phyloP scores from a whole-genome alignment of 1,284 basidiomycete genomes.

The Xerocomus cyaneibrunnescens region DNA sequence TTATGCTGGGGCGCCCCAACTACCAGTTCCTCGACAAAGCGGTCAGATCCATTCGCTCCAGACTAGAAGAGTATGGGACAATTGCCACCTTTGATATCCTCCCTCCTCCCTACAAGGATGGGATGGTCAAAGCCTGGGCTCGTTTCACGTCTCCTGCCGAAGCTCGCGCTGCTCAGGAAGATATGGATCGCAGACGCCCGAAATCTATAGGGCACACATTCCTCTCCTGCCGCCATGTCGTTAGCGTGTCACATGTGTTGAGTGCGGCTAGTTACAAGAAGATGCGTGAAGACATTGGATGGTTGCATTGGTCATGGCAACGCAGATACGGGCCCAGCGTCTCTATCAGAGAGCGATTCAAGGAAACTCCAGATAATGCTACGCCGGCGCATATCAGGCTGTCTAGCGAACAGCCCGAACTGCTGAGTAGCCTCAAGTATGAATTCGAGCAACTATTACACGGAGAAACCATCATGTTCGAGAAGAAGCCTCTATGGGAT shows the following conservation, averaged over 20 bases:
- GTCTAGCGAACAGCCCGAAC: slow-evolving; percentile 44
- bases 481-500: slow-evolving; percentile 60
- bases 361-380: slow-evolving; percentile 21
- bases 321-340: slow-evolving; percentile 28
- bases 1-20: slow-evolving; percentile 52
- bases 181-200: slow-evolving; percentile 46
- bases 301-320: slow-evolving; percentile 33
- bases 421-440: slow-evolving; percentile 52
- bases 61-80: slow-evolving; percentile 42
- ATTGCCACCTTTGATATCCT: slow-evolving; percentile 45
- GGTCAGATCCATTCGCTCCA: slow-evolving; percentile 39
- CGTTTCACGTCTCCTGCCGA: slow-evolving; percentile 48
- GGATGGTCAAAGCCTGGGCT: slow-evolving; percentile 51
- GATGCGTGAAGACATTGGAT: slow-evolving; percentile 40
- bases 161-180: slow-evolving; percentile 48
- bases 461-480: slow-evolving; percentile 54
- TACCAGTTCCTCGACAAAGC: slow-evolving; percentile 44
- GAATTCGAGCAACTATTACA: slow-evolving; percentile 58
- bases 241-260: slow-evolving; percentile 47
- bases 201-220: slow-evolving; percentile 40
- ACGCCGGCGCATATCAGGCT: slow-evolving; percentile 42
- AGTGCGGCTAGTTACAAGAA: slow-evolving; percentile 37
- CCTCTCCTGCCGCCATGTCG: slow-evolving; percentile 50
- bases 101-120: slow-evolving; percentile 52
- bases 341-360: slow-evolving; percentile 26